These are phyloP conservation scores for Boeremia exigua DNA, from an alignment of 2,329 filamentous ascomycete genomes.

Conservation along the genomic window DNA sequence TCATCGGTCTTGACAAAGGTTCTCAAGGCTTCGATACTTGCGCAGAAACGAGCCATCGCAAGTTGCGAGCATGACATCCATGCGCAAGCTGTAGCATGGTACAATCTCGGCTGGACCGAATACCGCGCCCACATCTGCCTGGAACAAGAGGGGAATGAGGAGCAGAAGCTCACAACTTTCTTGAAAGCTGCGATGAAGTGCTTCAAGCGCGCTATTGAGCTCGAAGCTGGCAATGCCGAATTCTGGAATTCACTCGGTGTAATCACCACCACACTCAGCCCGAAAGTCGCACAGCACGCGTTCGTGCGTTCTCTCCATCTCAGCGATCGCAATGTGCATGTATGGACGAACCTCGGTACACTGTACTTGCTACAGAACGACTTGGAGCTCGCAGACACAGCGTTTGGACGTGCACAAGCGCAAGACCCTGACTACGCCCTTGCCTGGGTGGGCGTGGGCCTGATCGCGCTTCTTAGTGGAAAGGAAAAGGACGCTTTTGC, in stretches of 20 bases:
- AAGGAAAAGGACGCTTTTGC: constrained; percentile 78
- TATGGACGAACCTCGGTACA: constrained; percentile 90
- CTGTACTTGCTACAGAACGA: constrained; percentile 87
- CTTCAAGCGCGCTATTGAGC: constrained; percentile 94
- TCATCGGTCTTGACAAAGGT: constrained; percentile 57
- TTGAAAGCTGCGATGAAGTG: constrained; percentile 83
- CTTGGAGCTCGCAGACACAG: constrained; percentile 81
- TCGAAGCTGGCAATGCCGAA: constrained; percentile 91
- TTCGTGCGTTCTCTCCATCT: constrained; percentile 92
- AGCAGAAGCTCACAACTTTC: constrained; percentile 64
- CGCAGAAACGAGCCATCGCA: constrained; percentile 84
- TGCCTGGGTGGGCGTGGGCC: constrained; percentile 92
- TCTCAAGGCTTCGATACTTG: constrained; percentile 76
- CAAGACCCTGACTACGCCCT: constrained; percentile 92
- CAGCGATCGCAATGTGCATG: constrained; percentile 81
- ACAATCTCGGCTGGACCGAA: constrained; percentile 95
- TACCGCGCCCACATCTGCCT: constrained; percentile 77
- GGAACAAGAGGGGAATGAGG: constrained; percentile 46
- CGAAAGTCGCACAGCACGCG: constrained; percentile 88
- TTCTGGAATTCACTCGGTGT: constrained; percentile 98
- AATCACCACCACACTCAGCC: constrained; percentile 83
- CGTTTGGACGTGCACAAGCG: constrained; percentile 89
- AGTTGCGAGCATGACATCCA: constrained; percentile 76
- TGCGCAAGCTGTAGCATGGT: constrained; percentile 94
- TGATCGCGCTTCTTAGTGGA: constrained; percentile 79